A percentile compares a stretch with the other conserved stretches of the same genome.
Conservation (phyloP, 768 basidiomycete species). For the Lentinula aciculospora region DNA sequence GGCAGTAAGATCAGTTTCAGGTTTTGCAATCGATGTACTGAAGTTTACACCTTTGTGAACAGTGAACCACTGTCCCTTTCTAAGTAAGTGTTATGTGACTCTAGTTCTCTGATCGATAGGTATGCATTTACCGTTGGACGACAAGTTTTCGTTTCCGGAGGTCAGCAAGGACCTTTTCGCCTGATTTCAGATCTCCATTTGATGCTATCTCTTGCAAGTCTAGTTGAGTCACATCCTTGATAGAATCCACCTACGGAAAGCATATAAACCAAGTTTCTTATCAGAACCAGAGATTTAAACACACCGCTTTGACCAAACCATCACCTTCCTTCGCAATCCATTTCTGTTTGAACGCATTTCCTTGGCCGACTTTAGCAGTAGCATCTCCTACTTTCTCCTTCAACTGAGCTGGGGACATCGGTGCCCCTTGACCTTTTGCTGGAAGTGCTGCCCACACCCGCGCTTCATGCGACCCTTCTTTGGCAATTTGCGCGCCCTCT, state of each 20-base stretch:
- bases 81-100: constrained; percentile 24
- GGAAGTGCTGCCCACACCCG: constrained; percentile 88
- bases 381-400: constrained; percentile 81
- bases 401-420: constrained; percentile 62
- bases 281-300: constrained; percentile 24
- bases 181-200: constrained; percentile 64
- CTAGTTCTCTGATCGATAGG: neutral
- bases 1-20: constrained; percentile 92
- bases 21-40: constrained; percentile 87
- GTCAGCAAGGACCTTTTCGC: constrained; percentile 82
- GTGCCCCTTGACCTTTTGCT: constrained; percentile 58
- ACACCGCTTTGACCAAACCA: constrained; percentile 80
- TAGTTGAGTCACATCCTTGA: constrained; percentile 69
- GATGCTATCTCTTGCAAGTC: constrained; percentile 71
- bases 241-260: constrained; percentile 46
- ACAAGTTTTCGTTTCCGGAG: constrained; percentile 89
- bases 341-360: constrained; percentile 92
- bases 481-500: constrained; percentile 77
- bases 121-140: constrained; percentile 57
- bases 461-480: constrained; percentile 89
- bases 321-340: constrained; percentile 93
- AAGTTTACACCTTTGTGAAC: constrained; percentile 82
- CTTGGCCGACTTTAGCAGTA: constrained; percentile 88
- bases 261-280: neutral
- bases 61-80: constrained; percentile 95